A percentile compares a stretch with the other conserved stretches of the same genome.
These are phyloP conservation scores for Cyclocybe cylindracea DNA, from an alignment of 768 basidiomycete genomes.

Conservation along the genomic window DNA sequence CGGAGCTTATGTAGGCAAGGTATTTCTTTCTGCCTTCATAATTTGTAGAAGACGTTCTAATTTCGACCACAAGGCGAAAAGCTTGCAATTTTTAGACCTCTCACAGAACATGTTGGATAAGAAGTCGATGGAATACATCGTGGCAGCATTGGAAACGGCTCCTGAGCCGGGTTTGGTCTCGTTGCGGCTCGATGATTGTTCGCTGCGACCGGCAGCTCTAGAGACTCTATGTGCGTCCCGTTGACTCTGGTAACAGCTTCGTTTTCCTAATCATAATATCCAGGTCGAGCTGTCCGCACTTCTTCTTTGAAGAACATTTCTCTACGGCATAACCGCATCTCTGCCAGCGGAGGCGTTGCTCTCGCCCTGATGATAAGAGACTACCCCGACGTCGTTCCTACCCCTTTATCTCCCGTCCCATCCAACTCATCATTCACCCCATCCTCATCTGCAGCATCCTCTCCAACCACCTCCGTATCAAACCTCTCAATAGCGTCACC, in stretches of 20 bases:
- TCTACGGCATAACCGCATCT: slow-evolving; percentile 86
- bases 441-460: slow-evolving; percentile 36
- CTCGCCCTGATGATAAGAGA: slow-evolving; percentile 96
- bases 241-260: not conserved
- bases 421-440: slow-evolving; percentile 28
- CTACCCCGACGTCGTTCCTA: slow-evolving; percentile 78
- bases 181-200: slow-evolving; percentile 87
- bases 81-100: slow-evolving; percentile 84
- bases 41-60: not conserved
- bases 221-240: slow-evolving; percentile 73
- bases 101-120: slow-evolving; percentile 87
- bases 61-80: slow-evolving; percentile 54
- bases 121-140: slow-evolving; percentile 80
- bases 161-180: slow-evolving; percentile 67
- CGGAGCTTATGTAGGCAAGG: slow-evolving; percentile 79
- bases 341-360: slow-evolving; percentile 82
- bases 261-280: slow-evolving; percentile 2
- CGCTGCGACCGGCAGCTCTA: slow-evolving; percentile 68
- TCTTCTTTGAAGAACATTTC: slow-evolving; percentile 89
- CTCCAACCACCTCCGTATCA: slow-evolving; percentile 34
- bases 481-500: slow-evolving; percentile 33
- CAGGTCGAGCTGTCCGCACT: slow-evolving; percentile 81
- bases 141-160: slow-evolving; percentile 59
- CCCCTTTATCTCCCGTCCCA: slow-evolving; percentile 30
- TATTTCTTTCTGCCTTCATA: slow-evolving; percentile 22